Percentiles rank a stretch among this genome's conserved stretches.
phyloP scores from a whole-genome alignment of 2,329 filamentous ascomycete genomes.

The Pseudophaeomoniella oleicola region DNA sequence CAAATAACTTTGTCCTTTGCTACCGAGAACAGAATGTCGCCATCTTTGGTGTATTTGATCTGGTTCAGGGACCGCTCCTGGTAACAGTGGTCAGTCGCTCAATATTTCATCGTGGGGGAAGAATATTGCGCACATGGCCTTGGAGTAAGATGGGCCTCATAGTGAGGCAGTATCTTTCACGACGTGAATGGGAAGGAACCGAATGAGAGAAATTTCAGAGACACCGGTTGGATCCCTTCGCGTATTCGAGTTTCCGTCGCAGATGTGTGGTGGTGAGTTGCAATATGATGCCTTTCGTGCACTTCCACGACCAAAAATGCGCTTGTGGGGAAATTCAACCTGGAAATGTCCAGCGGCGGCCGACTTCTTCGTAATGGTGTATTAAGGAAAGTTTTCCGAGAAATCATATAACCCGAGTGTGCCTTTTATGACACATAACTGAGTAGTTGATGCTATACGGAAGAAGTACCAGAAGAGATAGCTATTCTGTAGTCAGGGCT shows the following conservation, averaged over 20 bases:
- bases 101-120: conserved; percentile 1
- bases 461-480: too few species aligned
- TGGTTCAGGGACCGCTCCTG: conserved; percentile 87
- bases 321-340: not conserved
- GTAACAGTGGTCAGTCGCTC: conserved; percentile 4
- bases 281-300: too few species aligned
- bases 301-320: not conserved
- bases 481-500: too few species aligned
- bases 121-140: conserved; percentile 54
- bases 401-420: too few species aligned
- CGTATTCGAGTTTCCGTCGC: too few species aligned
- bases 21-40: conserved; percentile 91
- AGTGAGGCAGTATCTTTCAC: too few species aligned
- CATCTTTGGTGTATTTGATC: conserved; percentile 90
- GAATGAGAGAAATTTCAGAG: too few species aligned
- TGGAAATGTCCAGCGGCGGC: not conserved
- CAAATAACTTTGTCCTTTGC: conserved; percentile 95
- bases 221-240: too few species aligned
- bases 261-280: too few species aligned
- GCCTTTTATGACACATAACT: too few species aligned
- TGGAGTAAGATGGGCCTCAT: conserved; percentile 96
- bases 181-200: too few species aligned
- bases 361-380: not conserved
- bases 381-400: not conserved
- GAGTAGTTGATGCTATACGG: too few species aligned